Base-by-base conservation (phyloP, 441 rosid genomes). In the Gossypium aridum region DNA sequence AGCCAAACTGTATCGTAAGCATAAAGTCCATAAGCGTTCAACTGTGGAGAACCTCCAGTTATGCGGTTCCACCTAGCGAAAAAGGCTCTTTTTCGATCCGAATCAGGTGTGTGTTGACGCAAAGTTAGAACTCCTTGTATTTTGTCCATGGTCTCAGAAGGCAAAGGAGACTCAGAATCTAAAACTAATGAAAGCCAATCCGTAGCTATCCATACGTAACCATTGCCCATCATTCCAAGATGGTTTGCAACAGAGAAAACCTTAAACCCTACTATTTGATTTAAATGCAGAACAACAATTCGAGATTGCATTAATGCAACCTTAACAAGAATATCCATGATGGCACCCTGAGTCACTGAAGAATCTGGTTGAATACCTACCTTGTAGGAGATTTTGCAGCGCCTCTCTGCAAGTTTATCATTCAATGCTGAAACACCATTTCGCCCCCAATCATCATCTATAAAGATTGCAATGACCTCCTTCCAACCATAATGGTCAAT, bases 1-100 rank as follows among this genome's bases (percentile, higher is more conserved):
- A 92, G 84, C 94, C 95, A 90, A 62, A 94, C 94, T 4, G 98
- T 85, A 75, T 94, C 97, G 68, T 91, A 92, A 57, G 97, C 99
- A 82, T 87, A 88, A 4, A 94, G 87, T 39, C 91, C 99, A 47
- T 89, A 94, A 28, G 98, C 79, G 81, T 85, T 87, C 77, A 94
- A 79, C 74, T 94, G 92, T 73, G 77, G 65, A 56, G 90, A 79
- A 70, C 91, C 88, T 39, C 79, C 81, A 22, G 86, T 82, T 68
- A 86, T 55, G 55, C 81, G 85, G 74, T 75, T 87, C 96, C 96
- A 92, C 80, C 87, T 80, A 56, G 87, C 81, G 66, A 72, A 55
- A 75, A 94, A 90, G 16, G 83, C 86, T 65, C 79, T 82, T 75
- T 89, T 92, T 71, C 80, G 61, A 22, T 76, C 79, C 0, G 97